A percentile compares a stretch with the other conserved stretches of the same genome.
phyloP scores from a whole-genome alignment of 352 stramenopile genomes.

The Phytopythium ostracodes region DNA sequence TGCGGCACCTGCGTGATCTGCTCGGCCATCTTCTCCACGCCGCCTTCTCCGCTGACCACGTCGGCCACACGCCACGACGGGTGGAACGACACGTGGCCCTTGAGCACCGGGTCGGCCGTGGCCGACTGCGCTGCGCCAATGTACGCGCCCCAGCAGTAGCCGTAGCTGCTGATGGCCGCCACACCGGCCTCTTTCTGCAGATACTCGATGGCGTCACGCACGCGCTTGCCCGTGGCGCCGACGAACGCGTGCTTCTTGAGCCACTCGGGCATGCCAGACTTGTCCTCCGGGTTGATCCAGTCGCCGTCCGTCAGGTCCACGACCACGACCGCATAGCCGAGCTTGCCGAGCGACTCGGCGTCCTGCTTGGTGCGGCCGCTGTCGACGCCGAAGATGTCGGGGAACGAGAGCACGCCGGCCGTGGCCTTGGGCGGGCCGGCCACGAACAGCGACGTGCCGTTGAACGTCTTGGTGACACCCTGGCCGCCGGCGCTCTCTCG shows the following conservation, averaged over 20 bases:
- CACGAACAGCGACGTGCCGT: constrained; percentile 34
- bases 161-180: constrained; percentile 24
- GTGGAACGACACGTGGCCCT: constrained; percentile 30
- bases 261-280: constrained; percentile 8
- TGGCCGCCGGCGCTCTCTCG: not conserved
- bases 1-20: constrained; percentile 32
- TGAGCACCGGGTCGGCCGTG: constrained; percentile 10
- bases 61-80: constrained; percentile 23
- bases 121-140: constrained; percentile 14
- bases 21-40: constrained; percentile 35
- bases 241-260: constrained; percentile 17
- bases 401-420: constrained; percentile 35
- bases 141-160: constrained; percentile 39
- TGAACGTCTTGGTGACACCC: constrained; percentile 21
- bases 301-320: constrained; percentile 38
- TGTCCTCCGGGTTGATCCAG: constrained; percentile 14
- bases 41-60: constrained; percentile 15
- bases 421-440: constrained; percentile 19
- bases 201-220: constrained; percentile 23
- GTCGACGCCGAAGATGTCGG: constrained; percentile 44
- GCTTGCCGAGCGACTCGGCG: constrained; percentile 33
- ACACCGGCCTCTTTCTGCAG: constrained; percentile 21
- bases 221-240: not conserved
- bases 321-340: constrained; percentile 44
- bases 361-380: constrained; percentile 52